phyloP scores from a whole-genome alignment of 768 basidiomycete species.

The Galerina marginata region DNA sequence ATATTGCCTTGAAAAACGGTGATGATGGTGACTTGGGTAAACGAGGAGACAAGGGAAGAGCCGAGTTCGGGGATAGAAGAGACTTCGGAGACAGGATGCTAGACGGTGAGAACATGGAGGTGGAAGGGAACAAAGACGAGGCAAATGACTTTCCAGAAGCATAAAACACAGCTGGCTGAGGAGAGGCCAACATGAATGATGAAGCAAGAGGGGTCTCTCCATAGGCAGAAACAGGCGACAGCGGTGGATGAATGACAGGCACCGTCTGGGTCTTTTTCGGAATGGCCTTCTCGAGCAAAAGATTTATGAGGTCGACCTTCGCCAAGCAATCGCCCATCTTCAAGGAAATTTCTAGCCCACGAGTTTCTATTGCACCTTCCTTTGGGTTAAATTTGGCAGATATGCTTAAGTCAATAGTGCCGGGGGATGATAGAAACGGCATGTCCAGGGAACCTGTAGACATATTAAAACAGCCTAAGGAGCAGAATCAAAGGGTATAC shows the following conservation, averaged over 20 bases:
- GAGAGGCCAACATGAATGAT: conserved; percentile 21
- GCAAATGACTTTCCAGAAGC: conserved; percentile 33
- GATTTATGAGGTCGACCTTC: conserved; percentile 50
- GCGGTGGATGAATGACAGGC: conserved; percentile 1
- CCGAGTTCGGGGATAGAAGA: conserved; percentile 24
- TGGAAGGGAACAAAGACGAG: conserved; percentile 33
- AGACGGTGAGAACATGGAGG: conserved; percentile 27
- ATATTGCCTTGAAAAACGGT: conserved; percentile 49
- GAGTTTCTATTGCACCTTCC: conserved; percentile 54
- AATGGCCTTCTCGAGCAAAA: conserved; percentile 31
- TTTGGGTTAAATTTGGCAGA: conserved; percentile 65
- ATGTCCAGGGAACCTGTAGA: conserved; percentile 24
- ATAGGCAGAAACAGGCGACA: conserved; percentile 12
- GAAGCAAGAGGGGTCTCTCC: conserved; percentile 22
- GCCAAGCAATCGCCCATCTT: conserved; percentile 51
- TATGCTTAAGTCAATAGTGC: conserved; percentile 47
- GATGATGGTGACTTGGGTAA: conserved; percentile 34
- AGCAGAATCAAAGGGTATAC: conserved; percentile 7
- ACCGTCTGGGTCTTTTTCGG: conserved; percentile 18
- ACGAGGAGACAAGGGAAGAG: conserved; percentile 27
- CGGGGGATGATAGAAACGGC: conserved; percentile 53
- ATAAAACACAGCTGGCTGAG: conserved; percentile 24
- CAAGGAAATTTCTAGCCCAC: conserved; percentile 54
- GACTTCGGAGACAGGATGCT: conserved; percentile 21
- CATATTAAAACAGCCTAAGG: neutral